Percentiles rank a stretch among this genome's conserved stretches.
Conservation (phyloP, 1,139 yeast species). For the Meyerozyma elateridarum region DNA sequence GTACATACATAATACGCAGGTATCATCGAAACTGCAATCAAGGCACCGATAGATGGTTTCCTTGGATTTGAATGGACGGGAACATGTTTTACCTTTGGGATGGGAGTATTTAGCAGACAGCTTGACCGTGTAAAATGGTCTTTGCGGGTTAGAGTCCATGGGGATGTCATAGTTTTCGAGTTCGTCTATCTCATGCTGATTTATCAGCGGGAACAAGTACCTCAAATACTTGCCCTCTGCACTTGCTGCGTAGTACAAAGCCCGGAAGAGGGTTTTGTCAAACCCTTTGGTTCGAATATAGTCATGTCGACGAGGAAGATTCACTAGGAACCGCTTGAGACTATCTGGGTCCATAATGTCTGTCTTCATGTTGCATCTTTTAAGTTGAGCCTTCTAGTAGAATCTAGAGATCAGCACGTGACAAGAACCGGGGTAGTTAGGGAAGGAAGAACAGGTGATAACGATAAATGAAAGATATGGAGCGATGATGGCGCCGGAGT, state of each 20-base stretch:
- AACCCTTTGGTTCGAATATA: neutral
- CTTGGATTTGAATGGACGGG: conserved; percentile 52
- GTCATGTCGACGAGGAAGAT: neutral
- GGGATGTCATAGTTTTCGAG: conserved; percentile 6
- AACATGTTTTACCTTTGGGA: conserved; percentile 57
- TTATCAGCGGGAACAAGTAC: conserved; percentile 21
- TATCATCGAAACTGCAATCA: conserved; percentile 56
- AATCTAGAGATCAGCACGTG: no score
- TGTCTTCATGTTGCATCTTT: no score
- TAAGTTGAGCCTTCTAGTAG: no score
- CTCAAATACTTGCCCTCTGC: conserved; percentile 26
- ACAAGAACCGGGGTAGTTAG: no score
- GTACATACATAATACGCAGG: conserved; percentile 67
- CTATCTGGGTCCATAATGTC: conserved; percentile 4
- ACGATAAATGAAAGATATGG: no score
- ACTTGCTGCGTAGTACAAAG: conserved; percentile 29
- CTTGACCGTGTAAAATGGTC: neutral
- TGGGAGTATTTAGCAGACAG: conserved; percentile 13
- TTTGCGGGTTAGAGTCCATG: neutral
- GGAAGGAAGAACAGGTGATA: no score
- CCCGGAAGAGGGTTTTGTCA: conserved; percentile 7
- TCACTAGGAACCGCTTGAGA: conserved; percentile 1
- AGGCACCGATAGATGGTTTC: conserved; percentile 65
- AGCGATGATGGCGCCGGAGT: neutral
- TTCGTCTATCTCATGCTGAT: conserved; percentile 1